These are phyloP conservation scores for Capronia epimyces DNA, from an alignment of 2,329 filamentous ascomycete genomes.

Conservation along the genomic window DNA sequence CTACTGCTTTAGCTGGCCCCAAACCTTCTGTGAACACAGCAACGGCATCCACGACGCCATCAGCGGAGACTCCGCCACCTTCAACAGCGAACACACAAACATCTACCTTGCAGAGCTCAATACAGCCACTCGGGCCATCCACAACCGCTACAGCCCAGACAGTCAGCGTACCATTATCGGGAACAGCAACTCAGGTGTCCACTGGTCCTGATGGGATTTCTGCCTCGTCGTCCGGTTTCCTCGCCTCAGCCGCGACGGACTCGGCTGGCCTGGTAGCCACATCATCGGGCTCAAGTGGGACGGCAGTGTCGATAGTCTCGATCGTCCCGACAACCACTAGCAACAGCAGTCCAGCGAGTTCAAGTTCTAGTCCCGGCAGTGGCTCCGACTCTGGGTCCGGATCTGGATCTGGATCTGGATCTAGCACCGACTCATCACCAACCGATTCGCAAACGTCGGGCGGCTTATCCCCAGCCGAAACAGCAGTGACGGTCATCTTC, in stretches of 20 bases:
- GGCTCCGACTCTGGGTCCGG: slow-evolving; percentile 3
- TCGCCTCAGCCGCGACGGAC: background rate
- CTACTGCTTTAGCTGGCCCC: slow-evolving; percentile 1
- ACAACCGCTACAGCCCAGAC: background rate
- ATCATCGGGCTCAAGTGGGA: slow-evolving; percentile 1
- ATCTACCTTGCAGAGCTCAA: background rate
- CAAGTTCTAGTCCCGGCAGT: slow-evolving; percentile 2
- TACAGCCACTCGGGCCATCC: background rate
- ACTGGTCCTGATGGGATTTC: slow-evolving; percentile 1
- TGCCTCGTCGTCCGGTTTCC: background rate
- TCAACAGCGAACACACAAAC: background rate
- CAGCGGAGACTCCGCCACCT: background rate
- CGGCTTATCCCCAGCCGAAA: slow-evolving; percentile 19
- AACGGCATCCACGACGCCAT: background rate
- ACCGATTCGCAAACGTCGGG: slow-evolving; percentile 1
- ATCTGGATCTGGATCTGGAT: slow-evolving; percentile 9
- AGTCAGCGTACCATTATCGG: slow-evolving; percentile 2
- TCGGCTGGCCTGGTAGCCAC: background rate
- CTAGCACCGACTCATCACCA: slow-evolving; percentile 4
- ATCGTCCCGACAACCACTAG: slow-evolving; percentile 12
- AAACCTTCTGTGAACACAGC: background rate
- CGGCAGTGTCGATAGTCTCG: slow-evolving; percentile 1
- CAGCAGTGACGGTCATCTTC: slow-evolving; percentile 19
- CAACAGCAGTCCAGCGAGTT: slow-evolving; percentile 5
- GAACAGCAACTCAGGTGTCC: slow-evolving; percentile 3